These are phyloP conservation scores for Beta lomatogona DNA, from an alignment of 179 eudicot species.

Conservation along the genomic window DNA sequence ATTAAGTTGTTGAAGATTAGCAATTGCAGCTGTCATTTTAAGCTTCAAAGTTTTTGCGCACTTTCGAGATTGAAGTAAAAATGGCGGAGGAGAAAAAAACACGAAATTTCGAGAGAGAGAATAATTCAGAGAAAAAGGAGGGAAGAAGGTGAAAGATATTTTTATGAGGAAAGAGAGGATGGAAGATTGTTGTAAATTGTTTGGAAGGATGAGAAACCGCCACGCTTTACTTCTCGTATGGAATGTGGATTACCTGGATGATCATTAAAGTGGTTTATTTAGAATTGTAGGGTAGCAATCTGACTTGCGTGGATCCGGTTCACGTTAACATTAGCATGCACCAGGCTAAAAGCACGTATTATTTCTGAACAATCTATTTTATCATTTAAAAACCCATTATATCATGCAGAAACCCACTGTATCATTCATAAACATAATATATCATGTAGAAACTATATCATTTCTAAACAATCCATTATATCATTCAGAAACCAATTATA, in stretches of 20 bases:
- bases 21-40: slow-evolving; percentile 6
- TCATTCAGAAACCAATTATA: no score
- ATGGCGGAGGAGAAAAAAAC: background rate
- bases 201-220: slow-evolving; percentile 12
- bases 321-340: no score
- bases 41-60: background rate
- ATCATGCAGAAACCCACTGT: no score
- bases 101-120: background rate
- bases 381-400: no score
- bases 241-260: background rate
- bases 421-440: no score
- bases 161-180: background rate
- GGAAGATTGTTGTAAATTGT: background rate
- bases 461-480: no score
- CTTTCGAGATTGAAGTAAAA: background rate
- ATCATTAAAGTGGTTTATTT: no score
- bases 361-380: no score
- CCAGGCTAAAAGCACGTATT: no score
- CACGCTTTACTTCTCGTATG: slow-evolving; percentile 3
- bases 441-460: no score
- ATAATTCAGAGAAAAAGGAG: background rate
- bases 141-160: background rate
- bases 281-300: no score
- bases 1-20: slow-evolving; percentile 9
- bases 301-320: no score